Conservation (phyloP, 1,284 basidiomycete species). For the Boletus mariae region DNA sequence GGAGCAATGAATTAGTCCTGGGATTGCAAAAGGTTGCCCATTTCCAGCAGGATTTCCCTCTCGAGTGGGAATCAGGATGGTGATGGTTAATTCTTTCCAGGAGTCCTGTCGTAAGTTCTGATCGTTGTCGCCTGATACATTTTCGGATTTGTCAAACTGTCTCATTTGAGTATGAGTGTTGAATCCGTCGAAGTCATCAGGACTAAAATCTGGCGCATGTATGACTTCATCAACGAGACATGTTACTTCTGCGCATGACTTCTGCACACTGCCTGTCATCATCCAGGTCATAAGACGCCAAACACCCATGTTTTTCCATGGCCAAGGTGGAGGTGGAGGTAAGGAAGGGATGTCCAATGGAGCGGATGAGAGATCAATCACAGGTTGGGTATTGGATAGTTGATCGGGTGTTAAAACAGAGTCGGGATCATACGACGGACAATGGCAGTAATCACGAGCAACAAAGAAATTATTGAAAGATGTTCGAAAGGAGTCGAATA, state of each 20-base stretch:
- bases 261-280: no score
- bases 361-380: no score
- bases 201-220: constrained; percentile 10
- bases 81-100: constrained; percentile 4
- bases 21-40: background rate
- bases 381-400: no score
- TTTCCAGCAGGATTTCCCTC: background rate
- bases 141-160: constrained; percentile 4
- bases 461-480: no score
- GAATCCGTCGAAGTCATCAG: constrained; percentile 10
- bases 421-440: no score
- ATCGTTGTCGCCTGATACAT: background rate
- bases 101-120: background rate
- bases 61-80: constrained; percentile 8
- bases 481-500: no score
- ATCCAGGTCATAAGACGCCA: background rate
- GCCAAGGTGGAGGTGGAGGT: background rate
- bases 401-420: no score
- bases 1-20: background rate
- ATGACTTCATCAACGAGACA: constrained; percentile 4
- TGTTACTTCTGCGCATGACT: no score
- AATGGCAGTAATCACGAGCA: no score
- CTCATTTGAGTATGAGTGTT: constrained; percentile 6
- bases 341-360: no score
- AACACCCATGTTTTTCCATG: background rate